These are phyloP conservation scores for Dothidotthia symphoricarpi DNA, from an alignment of 2,329 filamentous ascomycete genomes.

Conservation along the genomic window DNA sequence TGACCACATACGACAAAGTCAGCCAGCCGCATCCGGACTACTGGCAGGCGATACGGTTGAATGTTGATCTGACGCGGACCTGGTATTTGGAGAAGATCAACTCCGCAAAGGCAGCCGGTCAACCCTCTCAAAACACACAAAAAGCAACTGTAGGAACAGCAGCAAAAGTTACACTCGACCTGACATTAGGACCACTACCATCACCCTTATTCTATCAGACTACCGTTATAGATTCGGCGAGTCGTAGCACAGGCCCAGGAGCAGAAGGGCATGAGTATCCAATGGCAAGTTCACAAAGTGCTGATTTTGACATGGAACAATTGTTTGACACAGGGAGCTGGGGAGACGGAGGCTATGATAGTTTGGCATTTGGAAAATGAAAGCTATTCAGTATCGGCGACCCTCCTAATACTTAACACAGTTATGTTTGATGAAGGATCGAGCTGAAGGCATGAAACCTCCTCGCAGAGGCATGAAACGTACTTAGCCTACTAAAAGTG, in stretches of 20 bases:
- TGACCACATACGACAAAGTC: constrained; percentile 24
- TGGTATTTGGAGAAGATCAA: constrained; percentile 35
- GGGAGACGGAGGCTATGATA: constrained; percentile 27
- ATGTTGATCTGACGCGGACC: constrained; percentile 27
- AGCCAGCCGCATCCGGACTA: constrained; percentile 31
- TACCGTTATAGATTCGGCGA: constrained; percentile 1
- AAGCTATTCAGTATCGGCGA: not conserved
- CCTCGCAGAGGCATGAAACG: no score
- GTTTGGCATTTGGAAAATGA: constrained; percentile 30
- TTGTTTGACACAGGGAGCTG: constrained; percentile 38
- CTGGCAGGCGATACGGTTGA: constrained; percentile 32
- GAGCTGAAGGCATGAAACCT: no score
- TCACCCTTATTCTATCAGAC: constrained; percentile 2
- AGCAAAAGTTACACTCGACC: not conserved
- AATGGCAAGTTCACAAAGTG: constrained; percentile 22
- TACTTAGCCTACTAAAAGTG: no score
- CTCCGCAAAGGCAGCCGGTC: not conserved
- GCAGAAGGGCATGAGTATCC: constrained; percentile 12
- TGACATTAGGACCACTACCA: constrained; percentile 6
- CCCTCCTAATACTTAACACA: no score
- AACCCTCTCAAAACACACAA: constrained; percentile 2
- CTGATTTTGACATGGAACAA: constrained; percentile 36
- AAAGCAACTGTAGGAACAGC: no score
- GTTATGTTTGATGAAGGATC: no score
- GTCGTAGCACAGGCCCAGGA: constrained; percentile 3